Percentiles rank a stretch among this genome's conserved stretches.
Evolutionary conservation across 331 rosid species (phyloP).

Genomic region (Quercus phellos): DNA sequence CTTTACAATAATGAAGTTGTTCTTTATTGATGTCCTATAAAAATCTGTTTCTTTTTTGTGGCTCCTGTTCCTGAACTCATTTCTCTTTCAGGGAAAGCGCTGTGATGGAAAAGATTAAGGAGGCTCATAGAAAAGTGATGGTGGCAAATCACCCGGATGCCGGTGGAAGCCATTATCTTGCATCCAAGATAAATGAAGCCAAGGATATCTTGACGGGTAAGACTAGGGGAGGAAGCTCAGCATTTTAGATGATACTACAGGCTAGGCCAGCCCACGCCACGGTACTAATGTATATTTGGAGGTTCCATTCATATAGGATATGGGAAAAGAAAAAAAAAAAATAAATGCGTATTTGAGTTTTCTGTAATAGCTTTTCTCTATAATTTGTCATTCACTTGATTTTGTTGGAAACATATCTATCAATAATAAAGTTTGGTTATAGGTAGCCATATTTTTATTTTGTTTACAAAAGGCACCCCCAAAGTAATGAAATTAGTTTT

Average conservation of each 20-base stretch:
- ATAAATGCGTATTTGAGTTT: background rate
- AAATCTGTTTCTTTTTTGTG: background rate
- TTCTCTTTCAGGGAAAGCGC: slow-evolving; percentile 9
- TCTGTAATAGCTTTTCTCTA: background rate
- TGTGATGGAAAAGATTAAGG: slow-evolving; percentile 25
- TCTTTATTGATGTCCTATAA: too few species aligned
- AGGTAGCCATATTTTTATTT: background rate
- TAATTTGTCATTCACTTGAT: background rate
- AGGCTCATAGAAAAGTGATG: slow-evolving; percentile 34
- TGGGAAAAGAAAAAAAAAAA: too few species aligned
- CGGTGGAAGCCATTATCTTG: slow-evolving; percentile 37
- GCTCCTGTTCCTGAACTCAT: background rate
- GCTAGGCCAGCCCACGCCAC: background rate
- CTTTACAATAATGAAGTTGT: too few species aligned
- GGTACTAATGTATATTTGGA: background rate
- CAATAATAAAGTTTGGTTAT: background rate
- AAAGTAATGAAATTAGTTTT: too few species aligned
- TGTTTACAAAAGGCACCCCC: too few species aligned
- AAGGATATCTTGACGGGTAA: slow-evolving; percentile 21
- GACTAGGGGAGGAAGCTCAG: slow-evolving; percentile 5
- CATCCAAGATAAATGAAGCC: slow-evolving; percentile 35
- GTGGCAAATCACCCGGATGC: slow-evolving; percentile 39
- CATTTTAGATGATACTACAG: slow-evolving; percentile 11
- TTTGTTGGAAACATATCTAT: background rate
- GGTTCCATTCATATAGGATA: background rate